phyloP scores from a whole-genome alignment of 2,329 filamentous ascomycete genomes.

The Cordyceps pruinosa region DNA sequence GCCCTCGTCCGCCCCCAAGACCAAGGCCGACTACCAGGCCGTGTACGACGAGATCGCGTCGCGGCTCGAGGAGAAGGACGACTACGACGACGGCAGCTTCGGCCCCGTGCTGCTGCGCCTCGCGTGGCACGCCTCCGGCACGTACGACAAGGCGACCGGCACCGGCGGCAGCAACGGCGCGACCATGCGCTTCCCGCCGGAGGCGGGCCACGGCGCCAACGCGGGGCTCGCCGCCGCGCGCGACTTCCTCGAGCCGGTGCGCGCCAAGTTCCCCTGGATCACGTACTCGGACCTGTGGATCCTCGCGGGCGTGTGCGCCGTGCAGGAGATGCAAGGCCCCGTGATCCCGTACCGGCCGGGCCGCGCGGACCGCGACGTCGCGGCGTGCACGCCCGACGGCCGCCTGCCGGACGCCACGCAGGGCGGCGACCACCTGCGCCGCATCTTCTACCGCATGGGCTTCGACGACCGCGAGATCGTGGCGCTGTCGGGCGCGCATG shows the following conservation, averaged over 20 bases:
- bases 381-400: slow-evolving; percentile 88
- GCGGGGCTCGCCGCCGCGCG: slow-evolving; percentile 80
- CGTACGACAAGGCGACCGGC: slow-evolving; percentile 78
- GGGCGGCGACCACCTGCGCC: slow-evolving; percentile 73
- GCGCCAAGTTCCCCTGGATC: slow-evolving; percentile 89
- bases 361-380: slow-evolving; percentile 68
- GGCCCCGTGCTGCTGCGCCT: slow-evolving; percentile 85
- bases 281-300: slow-evolving; percentile 96
- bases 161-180: slow-evolving; percentile 95
- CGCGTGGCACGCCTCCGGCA: slow-evolving; percentile 91
- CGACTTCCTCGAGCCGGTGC: slow-evolving; percentile 88
- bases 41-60: slow-evolving; percentile 84
- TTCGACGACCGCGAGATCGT: slow-evolving; percentile 98
- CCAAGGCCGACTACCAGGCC: slow-evolving; percentile 85
- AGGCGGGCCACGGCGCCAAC: slow-evolving; percentile 87
- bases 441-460: slow-evolving; percentile 94
- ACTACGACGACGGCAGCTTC: slow-evolving; percentile 96
- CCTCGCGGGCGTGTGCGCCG: slow-evolving; percentile 71
- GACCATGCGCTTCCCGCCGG: slow-evolving; percentile 91
- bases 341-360: slow-evolving; percentile 83
- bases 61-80: slow-evolving; percentile 77
- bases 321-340: slow-evolving; percentile 94
- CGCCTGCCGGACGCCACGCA: slow-evolving; percentile 75
- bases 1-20: slow-evolving; percentile 52
- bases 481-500: slow-evolving; percentile 77